A percentile compares a stretch with the other conserved stretches of the same genome.
Evolutionary conservation across 2,329 filamentous ascomycete genomes (phyloP).

Genomic region (Geosmithia putterillii): DNA sequence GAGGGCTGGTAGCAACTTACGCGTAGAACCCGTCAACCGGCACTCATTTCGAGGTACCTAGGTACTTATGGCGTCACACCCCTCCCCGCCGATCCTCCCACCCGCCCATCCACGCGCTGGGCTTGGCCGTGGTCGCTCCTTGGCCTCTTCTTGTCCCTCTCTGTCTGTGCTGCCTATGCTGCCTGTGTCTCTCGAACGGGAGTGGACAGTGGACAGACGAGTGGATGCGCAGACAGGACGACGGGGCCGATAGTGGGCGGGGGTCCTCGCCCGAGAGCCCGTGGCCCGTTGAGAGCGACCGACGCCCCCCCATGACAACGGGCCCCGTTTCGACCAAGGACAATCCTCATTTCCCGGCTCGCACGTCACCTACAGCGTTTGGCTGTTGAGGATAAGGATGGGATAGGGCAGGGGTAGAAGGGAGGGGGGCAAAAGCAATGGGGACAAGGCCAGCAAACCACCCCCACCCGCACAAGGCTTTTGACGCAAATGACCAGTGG

Average conservation of each 20-base stretch:
- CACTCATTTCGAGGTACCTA: not conserved
- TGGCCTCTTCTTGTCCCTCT: not conserved
- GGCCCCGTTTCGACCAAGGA: not conserved
- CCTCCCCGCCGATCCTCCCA: slow-evolving; percentile 1
- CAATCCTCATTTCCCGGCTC: not conserved
- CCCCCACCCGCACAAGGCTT: not conserved
- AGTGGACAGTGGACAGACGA: too few species aligned
- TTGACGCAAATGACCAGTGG: not conserved
- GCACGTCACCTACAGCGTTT: not conserved
- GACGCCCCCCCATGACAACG: not conserved
- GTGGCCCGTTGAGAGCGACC: too few species aligned
- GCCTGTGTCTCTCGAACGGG: too few species aligned
- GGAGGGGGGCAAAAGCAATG: too few species aligned
- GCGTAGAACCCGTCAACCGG: not conserved
- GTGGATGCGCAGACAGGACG: too few species aligned
- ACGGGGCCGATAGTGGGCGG: too few species aligned
- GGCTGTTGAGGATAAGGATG: not conserved
- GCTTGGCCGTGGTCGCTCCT: not conserved
- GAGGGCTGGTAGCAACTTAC: too few species aligned
- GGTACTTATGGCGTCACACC: slow-evolving; percentile 3
- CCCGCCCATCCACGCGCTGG: not conserved
- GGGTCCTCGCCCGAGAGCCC: too few species aligned
- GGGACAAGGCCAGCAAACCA: not conserved
- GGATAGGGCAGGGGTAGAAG: not conserved
- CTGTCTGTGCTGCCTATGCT: too few species aligned